Evolutionary conservation across 176 grass and related monocot species (phyloP), one percentile per base, ranked within the genome.

Genomic region (Dactylis glomerata): DNA sequence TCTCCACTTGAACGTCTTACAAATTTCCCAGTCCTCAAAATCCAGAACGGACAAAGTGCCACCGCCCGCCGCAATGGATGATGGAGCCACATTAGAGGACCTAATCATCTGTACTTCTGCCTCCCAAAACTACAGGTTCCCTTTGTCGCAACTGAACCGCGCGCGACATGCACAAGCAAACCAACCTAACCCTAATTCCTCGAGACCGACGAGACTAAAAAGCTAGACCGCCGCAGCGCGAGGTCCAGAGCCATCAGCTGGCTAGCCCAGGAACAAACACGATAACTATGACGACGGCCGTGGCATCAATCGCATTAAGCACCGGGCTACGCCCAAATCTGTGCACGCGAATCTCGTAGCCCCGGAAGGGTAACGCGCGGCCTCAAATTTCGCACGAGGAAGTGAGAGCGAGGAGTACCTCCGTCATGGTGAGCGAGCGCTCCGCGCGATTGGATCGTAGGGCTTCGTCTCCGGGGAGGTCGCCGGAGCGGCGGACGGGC

Each of bases 391-490:
- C 13, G 13, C 23, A 11, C 3, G 82, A 23, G 56, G 77, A 10
- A 14, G 40, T 14, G 42, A 17, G 49, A 59, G 1, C 16, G 30
- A 62, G 51, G 6, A 24, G 79, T 86, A 89, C 88, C 88, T 89
- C 88, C 20, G 88, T 89, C 88, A 86, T 90, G 83, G 88, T 54
- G 73, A 52, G 62, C 52, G 6, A 42, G 70, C 12, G 13, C 57
- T 76, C 71, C 19, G 83, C 41, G 41, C 72, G 31, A 40, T 42
- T 13, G 61, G 19, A 23, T 13, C 3, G 14, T 20, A 19, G 10
- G 13, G 70, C 50, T 76, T 62, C 41, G 83, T 20, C 83, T 75
- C 31, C 24, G 5, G 40, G 6, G 20, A 22, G 42, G 81, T 86
- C 88, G 5, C 78, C 83, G 83, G 78, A 76, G 83, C 41, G 20